Evolutionary conservation across 2,329 filamentous ascomycete species (phyloP).

Genomic region (Lachnellula arida): DNA sequence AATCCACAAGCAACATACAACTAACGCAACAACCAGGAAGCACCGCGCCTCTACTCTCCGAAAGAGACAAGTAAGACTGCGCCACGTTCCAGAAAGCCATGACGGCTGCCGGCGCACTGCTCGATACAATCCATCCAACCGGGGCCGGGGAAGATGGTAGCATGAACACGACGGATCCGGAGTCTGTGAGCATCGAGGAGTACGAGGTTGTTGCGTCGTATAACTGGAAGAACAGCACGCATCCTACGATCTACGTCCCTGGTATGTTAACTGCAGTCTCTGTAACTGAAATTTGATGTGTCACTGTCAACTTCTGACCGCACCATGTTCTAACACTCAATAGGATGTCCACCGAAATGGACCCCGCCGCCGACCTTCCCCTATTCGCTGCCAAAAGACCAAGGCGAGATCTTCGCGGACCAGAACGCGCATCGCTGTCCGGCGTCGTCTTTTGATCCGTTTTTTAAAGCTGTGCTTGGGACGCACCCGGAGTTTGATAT

Average conservation of each 20-base stretch:
- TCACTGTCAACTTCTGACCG: neutral
- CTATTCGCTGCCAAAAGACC: constrained; percentile 9
- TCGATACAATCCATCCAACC: neutral
- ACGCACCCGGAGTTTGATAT: constrained; percentile 22
- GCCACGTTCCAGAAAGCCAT: too few relatives aligned
- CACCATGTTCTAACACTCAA: neutral
- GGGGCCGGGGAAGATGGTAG: too few relatives aligned
- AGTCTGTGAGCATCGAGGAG: constrained; percentile 9
- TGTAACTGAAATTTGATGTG: neutral
- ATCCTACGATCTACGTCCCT: constrained; percentile 21
- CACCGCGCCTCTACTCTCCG: too few relatives aligned
- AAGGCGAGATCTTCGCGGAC: constrained; percentile 24
- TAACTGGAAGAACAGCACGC: constrained; percentile 14
- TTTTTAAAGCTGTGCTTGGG: constrained; percentile 24
- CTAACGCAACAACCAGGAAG: too few relatives aligned
- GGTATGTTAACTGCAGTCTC: constrained; percentile 8
- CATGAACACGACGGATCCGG: neutral
- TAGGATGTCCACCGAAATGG: constrained; percentile 18
- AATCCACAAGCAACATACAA: too few relatives aligned
- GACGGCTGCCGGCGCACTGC: neutral
- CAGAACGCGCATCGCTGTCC: constrained; percentile 29
- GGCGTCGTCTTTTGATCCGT: constrained; percentile 24
- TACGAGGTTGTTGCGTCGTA: constrained; percentile 22
- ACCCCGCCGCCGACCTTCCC: constrained; percentile 17
- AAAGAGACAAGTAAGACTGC: too few relatives aligned